Percentiles rank a stretch among this genome's conserved stretches.
These are phyloP conservation scores for Russula earlei DNA, from an alignment of 768 basidiomycete genomes.

Conservation along the genomic window DNA sequence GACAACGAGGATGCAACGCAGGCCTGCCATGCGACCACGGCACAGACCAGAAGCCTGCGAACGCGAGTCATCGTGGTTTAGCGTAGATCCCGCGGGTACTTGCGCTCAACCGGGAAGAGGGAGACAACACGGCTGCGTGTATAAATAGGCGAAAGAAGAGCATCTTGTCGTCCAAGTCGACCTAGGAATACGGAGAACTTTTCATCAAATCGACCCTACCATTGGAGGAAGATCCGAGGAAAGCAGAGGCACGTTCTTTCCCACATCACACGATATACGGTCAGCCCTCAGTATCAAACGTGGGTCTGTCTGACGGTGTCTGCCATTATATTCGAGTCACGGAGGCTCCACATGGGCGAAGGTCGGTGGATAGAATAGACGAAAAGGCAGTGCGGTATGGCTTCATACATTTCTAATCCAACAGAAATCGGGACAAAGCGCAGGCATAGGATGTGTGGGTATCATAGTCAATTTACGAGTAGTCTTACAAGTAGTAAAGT, in stretches of 20 bases:
- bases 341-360: not conserved
- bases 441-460: not conserved
- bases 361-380: not conserved
- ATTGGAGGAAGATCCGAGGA: no score
- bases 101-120: not conserved
- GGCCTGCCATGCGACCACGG: not conserved
- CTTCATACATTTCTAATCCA: not conserved
- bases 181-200: no score
- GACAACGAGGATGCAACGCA: conserved; percentile 1
- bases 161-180: not conserved
- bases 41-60: conserved; percentile 1
- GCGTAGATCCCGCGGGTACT: not conserved
- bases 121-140: not conserved
- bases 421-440: not conserved
- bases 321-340: no score
- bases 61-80: not conserved
- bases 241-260: no score
- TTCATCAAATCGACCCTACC: no score
- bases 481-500: conserved; percentile 4
- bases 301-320: no score
- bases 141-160: not conserved
- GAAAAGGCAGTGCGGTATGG: not conserved
- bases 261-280: no score
- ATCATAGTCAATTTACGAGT: not conserved
- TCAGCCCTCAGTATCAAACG: no score